Percentiles rank a stretch among this genome's conserved stretches.
These are phyloP conservation scores for Solanum sejunctum DNA, from an alignment of 257 asterid species.

Conservation along the genomic window DNA sequence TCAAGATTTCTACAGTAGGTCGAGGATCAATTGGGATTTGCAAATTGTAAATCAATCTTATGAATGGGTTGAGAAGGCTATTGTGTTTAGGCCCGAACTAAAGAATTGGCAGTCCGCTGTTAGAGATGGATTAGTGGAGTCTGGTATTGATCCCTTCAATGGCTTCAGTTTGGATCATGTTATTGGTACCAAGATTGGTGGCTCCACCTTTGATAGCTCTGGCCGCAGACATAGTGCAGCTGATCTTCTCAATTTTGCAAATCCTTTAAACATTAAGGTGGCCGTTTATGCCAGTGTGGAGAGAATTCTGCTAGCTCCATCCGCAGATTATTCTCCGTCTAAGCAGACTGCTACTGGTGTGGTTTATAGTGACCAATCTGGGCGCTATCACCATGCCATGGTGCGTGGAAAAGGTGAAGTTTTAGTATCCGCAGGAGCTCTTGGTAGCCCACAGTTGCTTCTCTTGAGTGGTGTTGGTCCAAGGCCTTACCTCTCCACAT, in stretches of 20 bases:
- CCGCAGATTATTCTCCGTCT: not conserved
- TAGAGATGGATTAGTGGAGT: slow-evolving; percentile 70
- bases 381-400: slow-evolving; percentile 67
- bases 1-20: slow-evolving; percentile 24
- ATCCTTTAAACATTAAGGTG: slow-evolving; percentile 44
- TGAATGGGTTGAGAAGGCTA: slow-evolving; percentile 72
- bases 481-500: slow-evolving; percentile 63
- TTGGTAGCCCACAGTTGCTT: slow-evolving; percentile 86
- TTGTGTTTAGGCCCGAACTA: slow-evolving; percentile 70
- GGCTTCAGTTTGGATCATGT: slow-evolving; percentile 71
- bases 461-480: slow-evolving; percentile 83
- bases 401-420: slow-evolving; percentile 58
- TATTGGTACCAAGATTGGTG: slow-evolving; percentile 81
- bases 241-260: slow-evolving; percentile 59
- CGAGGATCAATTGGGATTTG: slow-evolving; percentile 55
- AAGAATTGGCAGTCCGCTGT: slow-evolving; percentile 68
- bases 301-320: slow-evolving; percentile 40
- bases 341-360: slow-evolving; percentile 52
- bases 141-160: slow-evolving; percentile 58
- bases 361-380: slow-evolving; percentile 41
- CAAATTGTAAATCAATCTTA: slow-evolving; percentile 56
- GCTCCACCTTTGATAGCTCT: slow-evolving; percentile 62
- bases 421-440: slow-evolving; percentile 65
- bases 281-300: slow-evolving; percentile 60
- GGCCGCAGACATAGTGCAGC: slow-evolving; percentile 74